Evolutionary conservation across 2,329 filamentous ascomycete species (phyloP), one percentile per base, ranked within the genome.

Genomic region (Thelonectria rubi): DNA sequence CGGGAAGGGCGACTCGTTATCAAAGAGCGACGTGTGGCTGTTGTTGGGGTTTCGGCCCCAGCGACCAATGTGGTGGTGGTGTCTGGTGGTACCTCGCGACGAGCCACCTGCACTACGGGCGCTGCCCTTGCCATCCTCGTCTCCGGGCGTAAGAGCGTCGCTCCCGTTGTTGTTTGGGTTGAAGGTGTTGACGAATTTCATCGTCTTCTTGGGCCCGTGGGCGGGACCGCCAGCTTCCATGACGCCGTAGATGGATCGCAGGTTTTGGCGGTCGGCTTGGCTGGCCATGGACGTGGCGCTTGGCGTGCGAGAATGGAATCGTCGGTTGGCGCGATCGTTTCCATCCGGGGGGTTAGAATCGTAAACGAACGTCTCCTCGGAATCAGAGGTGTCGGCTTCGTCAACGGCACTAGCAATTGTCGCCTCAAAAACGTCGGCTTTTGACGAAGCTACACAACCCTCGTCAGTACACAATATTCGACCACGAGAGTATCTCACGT

Each of bases 361-460:
- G 79, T 99, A 99, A 15, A 99, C 95, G 77, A 98, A 99, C 0
- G 95, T 98, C 78, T 98, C 95, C 72, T 97, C 95, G 1, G 94
- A 98, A 76, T 99, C 95, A 7, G 94, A 97, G 12, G 94, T 97
- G 76, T 97, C 92, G 46, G 93, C 93, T 76, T 98, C 94, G 75
- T 98, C 94, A 54, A 99, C 93, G 9, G 94, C 94, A 75, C 90
- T 97, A 52, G 94, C 94, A 68, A 99, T 93, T 74, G 97, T 97
- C 69, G 94, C 93, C 80, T 98, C 95, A 75, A 99, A 99, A 53
- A 98, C 93, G 78, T 99, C 95, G 74, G 95, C 94, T 81, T 98
- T 98, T 62, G 94, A 71, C n/a, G 69, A 71, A 51, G 65, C 69
- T 71, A 24, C 24, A 15, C 14, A 37, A 26, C 18, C 32, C 48